Conservation (phyloP, 441 rosid genomes). For the Syzygium malaccense region DNA sequence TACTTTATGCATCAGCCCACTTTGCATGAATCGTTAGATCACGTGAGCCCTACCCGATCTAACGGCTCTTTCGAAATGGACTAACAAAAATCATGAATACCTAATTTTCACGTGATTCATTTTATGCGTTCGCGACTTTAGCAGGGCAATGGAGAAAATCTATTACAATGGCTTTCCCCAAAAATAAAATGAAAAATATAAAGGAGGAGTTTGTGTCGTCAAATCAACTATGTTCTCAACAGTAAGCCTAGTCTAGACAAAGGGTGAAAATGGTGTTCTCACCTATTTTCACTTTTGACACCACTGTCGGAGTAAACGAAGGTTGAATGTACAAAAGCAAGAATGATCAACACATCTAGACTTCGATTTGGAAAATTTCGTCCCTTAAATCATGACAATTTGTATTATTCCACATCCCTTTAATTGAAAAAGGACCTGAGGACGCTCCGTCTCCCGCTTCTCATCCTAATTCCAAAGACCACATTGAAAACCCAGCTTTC, state of each 20-base stretch:
- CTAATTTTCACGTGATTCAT: neutral
- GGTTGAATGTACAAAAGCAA: neutral
- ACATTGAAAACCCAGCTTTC: neutral
- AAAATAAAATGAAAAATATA: neutral
- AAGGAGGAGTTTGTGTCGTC: neutral
- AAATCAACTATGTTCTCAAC: neutral
- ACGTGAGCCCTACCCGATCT: neutral
- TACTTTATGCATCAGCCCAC: neutral
- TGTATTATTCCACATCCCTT: neutral
- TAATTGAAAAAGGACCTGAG: neutral
- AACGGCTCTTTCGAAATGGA: neutral
- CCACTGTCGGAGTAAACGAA: neutral
- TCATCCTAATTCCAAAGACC: neutral
- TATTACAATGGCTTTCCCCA: neutral
- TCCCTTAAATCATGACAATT: neutral
- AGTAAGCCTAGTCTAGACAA: neutral
- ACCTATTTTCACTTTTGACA: neutral
- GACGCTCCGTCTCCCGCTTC: neutral
- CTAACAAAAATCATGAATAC: too few species aligned
- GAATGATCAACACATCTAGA: neutral
- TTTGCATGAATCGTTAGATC: rapidly evolving
- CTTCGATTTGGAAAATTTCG: neutral
- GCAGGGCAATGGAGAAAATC: neutral
- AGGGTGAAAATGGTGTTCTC: neutral
- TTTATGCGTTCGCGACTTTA: rapidly evolving